These are phyloP conservation scores for Pterocarpus santalinus DNA, from an alignment of 306 rosid species.

Conservation along the genomic window DNA sequence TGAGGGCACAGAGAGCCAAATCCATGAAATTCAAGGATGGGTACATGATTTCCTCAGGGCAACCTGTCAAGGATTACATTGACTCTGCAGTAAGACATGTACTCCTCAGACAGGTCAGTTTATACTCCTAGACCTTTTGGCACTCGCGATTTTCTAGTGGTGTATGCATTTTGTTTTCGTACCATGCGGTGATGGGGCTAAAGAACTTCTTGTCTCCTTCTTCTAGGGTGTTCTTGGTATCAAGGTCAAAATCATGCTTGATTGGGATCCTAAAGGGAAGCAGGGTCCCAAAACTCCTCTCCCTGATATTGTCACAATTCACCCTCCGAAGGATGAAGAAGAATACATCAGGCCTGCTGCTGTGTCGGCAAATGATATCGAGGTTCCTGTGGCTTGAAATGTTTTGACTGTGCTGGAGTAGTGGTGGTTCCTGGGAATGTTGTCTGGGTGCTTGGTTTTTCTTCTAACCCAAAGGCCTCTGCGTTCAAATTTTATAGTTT, in stretches of 20 bases:
- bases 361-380: conserved; percentile 65
- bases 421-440: too few species aligned
- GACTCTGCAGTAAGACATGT: conserved; percentile 96
- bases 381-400: conserved; percentile 55
- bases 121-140: neutral
- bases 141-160: neutral
- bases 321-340: conserved; percentile 85
- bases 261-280: conserved; percentile 87
- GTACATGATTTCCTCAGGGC: conserved; percentile 95
- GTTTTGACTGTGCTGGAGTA: neutral
- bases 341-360: conserved; percentile 53
- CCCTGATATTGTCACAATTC: conserved; percentile 81
- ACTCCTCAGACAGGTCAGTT: conserved; percentile 87
- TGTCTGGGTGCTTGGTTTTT: conserved; percentile 57
- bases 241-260: conserved; percentile 83
- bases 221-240: conserved; percentile 75
- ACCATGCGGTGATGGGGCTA: neutral
- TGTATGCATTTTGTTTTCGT: neutral
- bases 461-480: conserved; percentile 34
- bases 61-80: conserved; percentile 90
- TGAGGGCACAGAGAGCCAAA: conserved; percentile 90
- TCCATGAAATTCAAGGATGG: conserved; percentile 98
- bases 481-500: conserved; percentile 12
- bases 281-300: conserved; percentile 76
- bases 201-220: neutral